Evolutionary conservation across 1,139 yeast species (phyloP), one percentile per base, ranked within the genome.

Genomic region (Saccharomyces hybrid): DNA sequence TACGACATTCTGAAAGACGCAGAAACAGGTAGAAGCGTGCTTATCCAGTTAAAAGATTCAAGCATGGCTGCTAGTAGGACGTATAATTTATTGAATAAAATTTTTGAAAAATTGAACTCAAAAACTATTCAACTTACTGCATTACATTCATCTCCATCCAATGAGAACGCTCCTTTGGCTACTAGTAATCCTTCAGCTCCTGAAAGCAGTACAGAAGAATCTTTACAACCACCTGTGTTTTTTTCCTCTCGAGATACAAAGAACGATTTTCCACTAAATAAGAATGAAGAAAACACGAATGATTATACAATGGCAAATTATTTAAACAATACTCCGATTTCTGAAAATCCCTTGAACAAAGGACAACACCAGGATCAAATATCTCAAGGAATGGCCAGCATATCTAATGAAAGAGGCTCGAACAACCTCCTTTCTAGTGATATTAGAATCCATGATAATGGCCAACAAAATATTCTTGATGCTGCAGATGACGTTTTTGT

Each of bases 61-160:
- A 84, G 93, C 49, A 80, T 81, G 70, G 86, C 96, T 13, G 93
- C 96, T 0, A 77, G 81, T 57, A 76, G 96, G 60, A 89, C 93
- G 16, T 88, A 86, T 70, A 84, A 84, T 62, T 81, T 89, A 55
- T 78, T 90, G 66, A 86, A 88, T 66, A 83, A 87, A 13, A 73
- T 90, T 59, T 90, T 90, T 69, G 95, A 88, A 65, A 90, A 87
- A 67, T 76, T 90, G 66, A 87, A 88, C 66, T 57, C 65, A 41
- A 60, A 61, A 57, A 58, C 70, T 48, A 54, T 66, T 51, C 57
- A 54, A 27, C 42, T 62, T 14, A 32, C 62, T 2, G 48, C 55
- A n/a, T 46, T 50, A 41, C 44, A 52, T 34, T 46, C 47, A 5
- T 34, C 52, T 11, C 50, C 52, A 3, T 25, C 47, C 14, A 19